These are phyloP conservation scores for Fusarium siculi DNA, from an alignment of 2,329 filamentous ascomycete species.

Conservation along the genomic window DNA sequence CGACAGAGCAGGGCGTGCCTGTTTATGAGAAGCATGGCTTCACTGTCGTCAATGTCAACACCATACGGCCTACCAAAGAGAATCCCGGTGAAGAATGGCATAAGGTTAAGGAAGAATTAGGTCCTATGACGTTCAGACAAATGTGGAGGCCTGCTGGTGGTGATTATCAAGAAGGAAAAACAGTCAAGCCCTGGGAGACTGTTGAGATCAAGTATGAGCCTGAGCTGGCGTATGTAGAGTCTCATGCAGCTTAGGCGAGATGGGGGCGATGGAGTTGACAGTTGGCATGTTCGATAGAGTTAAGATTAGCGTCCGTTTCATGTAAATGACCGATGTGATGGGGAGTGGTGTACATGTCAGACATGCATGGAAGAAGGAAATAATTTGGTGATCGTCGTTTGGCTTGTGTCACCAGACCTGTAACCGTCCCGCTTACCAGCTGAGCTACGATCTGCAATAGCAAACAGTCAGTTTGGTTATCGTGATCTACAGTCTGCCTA, in stretches of 20 bases:
- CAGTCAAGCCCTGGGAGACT: conserved; percentile 29
- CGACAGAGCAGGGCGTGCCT: conserved; percentile 33
- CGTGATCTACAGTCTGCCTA: too few species aligned
- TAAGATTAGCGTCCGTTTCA: neutral
- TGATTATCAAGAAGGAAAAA: conserved; percentile 27
- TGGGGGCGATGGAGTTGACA: neutral
- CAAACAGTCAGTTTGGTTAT: fast-evolving
- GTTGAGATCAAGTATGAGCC: neutral
- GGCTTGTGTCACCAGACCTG: neutral
- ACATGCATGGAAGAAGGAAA: neutral
- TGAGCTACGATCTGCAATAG: neutral
- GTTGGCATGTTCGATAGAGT: neutral
- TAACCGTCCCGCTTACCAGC: neutral
- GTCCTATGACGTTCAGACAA: conserved; percentile 30
- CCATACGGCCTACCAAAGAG: conserved; percentile 8
- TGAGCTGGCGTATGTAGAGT: neutral
- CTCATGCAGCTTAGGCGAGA: neutral
- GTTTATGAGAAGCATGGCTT: conserved; percentile 41
- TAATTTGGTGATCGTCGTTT: neutral
- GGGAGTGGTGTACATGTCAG: neutral
- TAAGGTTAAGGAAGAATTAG: conserved; percentile 22
- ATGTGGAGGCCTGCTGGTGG: conserved; percentile 40
- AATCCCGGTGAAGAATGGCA: conserved; percentile 27
- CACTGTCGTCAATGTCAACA: conserved; percentile 25
- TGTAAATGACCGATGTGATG: neutral